These are phyloP conservation scores for Metschnikowia noctiluminum DNA, from an alignment of 805 yeast species.

Conservation along the genomic window DNA sequence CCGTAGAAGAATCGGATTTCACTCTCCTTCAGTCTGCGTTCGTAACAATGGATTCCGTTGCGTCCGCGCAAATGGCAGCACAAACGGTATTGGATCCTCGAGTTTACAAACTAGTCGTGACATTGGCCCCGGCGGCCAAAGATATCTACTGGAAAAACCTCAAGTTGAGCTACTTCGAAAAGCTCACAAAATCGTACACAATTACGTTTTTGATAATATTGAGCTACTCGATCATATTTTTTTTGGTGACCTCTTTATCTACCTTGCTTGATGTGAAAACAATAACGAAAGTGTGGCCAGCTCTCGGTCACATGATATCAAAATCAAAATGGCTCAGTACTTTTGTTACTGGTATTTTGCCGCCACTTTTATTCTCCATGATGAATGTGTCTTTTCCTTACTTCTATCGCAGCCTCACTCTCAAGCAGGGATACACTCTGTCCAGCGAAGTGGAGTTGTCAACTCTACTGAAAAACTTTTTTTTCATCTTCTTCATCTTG, in stretches of 20 bases:
- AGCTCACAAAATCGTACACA: constrained; percentile 36
- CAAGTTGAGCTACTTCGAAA: constrained; percentile 36
- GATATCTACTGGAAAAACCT: constrained; percentile 47
- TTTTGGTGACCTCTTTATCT: constrained; percentile 55
- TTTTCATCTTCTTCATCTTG: constrained; percentile 58
- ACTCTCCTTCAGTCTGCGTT: constrained; percentile 45
- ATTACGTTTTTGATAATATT: constrained; percentile 44
- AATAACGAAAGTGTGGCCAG: constrained; percentile 57
- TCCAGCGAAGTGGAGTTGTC: constrained; percentile 59
- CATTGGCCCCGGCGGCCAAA: constrained; percentile 46
- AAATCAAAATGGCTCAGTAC: constrained; percentile 51
- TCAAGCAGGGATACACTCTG: constrained; percentile 51
- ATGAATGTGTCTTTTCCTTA: constrained; percentile 54
- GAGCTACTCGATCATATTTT: constrained; percentile 49
- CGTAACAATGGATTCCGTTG: constrained; percentile 46
- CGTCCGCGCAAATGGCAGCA: constrained; percentile 49
- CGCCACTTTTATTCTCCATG: constrained; percentile 56
- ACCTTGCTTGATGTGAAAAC: constrained; percentile 55
- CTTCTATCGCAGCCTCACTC: constrained; percentile 49
- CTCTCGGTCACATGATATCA: constrained; percentile 49
- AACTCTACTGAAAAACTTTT: constrained; percentile 55
- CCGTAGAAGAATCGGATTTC: constrained; percentile 28
- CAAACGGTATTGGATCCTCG: constrained; percentile 45
- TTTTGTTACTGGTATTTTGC: constrained; percentile 58
- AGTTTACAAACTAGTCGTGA: constrained; percentile 40